These are phyloP conservation scores for Tetradesmus obliquus DNA, from an alignment of 139 green algal genomes.

Conservation along the genomic window DNA sequence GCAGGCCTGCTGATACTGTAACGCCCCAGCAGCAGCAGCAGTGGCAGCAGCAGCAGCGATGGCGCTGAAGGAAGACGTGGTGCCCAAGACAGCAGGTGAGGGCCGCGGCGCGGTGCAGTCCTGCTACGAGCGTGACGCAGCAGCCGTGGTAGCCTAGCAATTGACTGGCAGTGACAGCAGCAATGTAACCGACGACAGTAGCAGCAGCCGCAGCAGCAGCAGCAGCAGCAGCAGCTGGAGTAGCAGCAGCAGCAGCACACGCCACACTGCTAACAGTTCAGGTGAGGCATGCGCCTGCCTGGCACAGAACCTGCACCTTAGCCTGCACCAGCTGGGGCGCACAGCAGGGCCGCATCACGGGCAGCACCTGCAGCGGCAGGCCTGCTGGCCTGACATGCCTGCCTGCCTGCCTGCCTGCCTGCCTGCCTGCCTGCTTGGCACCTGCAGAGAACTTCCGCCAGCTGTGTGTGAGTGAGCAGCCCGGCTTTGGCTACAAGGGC, in stretches of 20 bases:
- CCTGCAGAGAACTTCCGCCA: slow-evolving; percentile 51
- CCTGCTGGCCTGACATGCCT: not conserved
- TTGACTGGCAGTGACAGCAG: not conserved
- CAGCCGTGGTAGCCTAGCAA: not conserved
- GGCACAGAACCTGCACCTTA: too few species aligned
- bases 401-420: not conserved
- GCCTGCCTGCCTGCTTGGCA: not conserved
- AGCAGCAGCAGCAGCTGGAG: not conserved
- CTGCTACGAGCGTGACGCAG: slow-evolving; percentile 28
- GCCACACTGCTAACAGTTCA: too few species aligned
- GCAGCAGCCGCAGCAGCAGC: too few species aligned
- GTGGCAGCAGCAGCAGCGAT: not conserved
- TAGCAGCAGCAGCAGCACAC: not conserved
- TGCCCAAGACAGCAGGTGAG: slow-evolving; percentile 80
- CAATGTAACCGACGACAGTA: too few species aligned
- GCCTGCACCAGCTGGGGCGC: too few species aligned
- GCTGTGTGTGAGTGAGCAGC: slow-evolving; percentile 67
- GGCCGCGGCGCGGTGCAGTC: too few species aligned
- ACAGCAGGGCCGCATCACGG: not conserved
- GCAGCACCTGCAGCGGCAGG: not conserved
- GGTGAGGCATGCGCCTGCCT: too few species aligned
- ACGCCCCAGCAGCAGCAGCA: slow-evolving; percentile 48
- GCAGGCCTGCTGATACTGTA: not conserved
- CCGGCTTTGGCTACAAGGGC: slow-evolving; percentile 64
- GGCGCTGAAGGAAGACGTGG: slow-evolving; percentile 69